Evolutionary conservation across 345 rosid species (phyloP).

Genomic region (Stellera chamaejasme): DNA sequence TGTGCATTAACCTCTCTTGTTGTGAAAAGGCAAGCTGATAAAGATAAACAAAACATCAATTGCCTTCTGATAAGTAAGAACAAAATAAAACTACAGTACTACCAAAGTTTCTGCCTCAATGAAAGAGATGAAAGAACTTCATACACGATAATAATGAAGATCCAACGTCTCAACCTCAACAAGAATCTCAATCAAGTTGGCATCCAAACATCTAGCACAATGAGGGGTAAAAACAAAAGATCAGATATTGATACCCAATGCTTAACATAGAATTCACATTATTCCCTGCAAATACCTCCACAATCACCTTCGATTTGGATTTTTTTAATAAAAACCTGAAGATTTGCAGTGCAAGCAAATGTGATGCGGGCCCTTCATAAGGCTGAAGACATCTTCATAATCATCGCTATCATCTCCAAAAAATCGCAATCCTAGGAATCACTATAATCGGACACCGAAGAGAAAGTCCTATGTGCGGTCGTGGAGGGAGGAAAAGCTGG

Average conservation of each 20-base stretch:
- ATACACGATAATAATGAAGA: slow-evolving; percentile 77
- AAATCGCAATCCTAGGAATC: slow-evolving; percentile 14
- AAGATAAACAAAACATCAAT: slow-evolving; percentile 5
- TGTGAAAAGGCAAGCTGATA: slow-evolving; percentile 78
- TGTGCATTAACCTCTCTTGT: slow-evolving; percentile 49
- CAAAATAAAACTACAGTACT: neutral
- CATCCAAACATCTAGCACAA: slow-evolving; percentile 58
- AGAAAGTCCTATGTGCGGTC: slow-evolving; percentile 83
- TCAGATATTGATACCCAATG: slow-evolving; percentile 1
- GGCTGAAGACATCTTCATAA: slow-evolving; percentile 34
- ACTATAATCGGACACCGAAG: slow-evolving; percentile 35
- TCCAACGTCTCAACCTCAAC: slow-evolving; percentile 75
- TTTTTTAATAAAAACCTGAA: too few relatives aligned
- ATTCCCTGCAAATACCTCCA: too few relatives aligned
- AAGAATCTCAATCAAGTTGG: slow-evolving; percentile 82
- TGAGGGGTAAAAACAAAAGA: neutral
- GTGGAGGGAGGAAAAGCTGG: slow-evolving; percentile 38
- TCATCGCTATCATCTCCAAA: slow-evolving; percentile 30
- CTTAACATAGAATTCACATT: too few relatives aligned
- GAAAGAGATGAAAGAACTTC: slow-evolving; percentile 7
- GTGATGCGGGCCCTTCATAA: slow-evolving; percentile 56
- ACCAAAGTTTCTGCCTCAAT: too few relatives aligned
- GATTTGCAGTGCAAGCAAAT: too few relatives aligned
- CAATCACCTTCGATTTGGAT: too few relatives aligned
- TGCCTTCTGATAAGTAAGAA: neutral